phyloP scores from a whole-genome alignment of 108 stramenopile species.

The Skeletonema costatum region DNA sequence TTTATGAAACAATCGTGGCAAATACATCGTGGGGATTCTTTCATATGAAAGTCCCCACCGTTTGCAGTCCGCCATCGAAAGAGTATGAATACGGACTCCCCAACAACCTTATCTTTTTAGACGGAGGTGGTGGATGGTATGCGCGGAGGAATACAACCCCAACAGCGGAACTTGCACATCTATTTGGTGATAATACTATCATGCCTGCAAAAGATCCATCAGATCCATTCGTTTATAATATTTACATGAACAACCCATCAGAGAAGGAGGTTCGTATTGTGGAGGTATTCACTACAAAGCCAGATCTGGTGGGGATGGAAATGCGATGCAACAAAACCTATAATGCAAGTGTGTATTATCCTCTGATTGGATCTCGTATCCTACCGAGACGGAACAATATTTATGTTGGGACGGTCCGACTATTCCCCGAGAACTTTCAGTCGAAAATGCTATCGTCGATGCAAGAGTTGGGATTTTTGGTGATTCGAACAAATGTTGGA shows the following conservation, averaged over 20 bases:
- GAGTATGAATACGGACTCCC: constrained; percentile 40
- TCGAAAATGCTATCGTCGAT: constrained; percentile 24
- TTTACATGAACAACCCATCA: constrained; percentile 62
- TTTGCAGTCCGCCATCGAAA: constrained; percentile 27
- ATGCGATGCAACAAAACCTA: constrained; percentile 20
- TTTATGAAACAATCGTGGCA: constrained; percentile 37
- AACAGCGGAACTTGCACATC: constrained; percentile 5
- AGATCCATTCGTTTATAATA: constrained; percentile 44
- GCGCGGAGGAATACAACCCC: constrained; percentile 34
- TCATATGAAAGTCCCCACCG: constrained; percentile 38
- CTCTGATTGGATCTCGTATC: constrained; percentile 28
- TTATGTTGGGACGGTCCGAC: constrained; percentile 53
- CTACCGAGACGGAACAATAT: constrained; percentile 44
- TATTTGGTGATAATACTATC: constrained; percentile 10
- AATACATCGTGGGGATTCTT: constrained; percentile 49
- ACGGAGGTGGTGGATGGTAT: constrained; percentile 51
- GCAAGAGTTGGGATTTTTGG: constrained; percentile 55
- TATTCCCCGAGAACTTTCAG: constrained; percentile 45
- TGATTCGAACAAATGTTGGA: constrained; percentile 52
- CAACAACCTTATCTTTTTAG: constrained; percentile 44
- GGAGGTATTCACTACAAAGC: constrained; percentile 58
- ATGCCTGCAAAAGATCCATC: constrained; percentile 1
- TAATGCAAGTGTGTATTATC: constrained; percentile 29
- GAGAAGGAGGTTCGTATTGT: constrained; percentile 41
- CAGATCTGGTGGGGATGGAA: constrained; percentile 49